Evolutionary conservation across 2,329 filamentous ascomycete species (phyloP).

Genomic region (Pseudogymnoascus sp.): DNA sequence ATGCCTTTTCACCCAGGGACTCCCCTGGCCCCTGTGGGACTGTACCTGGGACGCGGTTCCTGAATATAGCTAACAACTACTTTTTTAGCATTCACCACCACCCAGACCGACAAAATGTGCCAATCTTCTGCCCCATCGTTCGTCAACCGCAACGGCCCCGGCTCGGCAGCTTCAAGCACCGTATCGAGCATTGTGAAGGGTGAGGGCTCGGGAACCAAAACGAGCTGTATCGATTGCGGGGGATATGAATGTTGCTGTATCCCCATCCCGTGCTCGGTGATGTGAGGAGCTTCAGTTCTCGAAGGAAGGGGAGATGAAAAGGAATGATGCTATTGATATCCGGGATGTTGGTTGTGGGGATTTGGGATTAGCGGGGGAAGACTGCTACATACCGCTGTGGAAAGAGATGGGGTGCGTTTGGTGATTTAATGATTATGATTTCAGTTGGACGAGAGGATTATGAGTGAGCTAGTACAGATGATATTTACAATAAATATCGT

Average conservation of each 20-base stretch:
- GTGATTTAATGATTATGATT: not conserved
- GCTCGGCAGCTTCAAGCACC: slow-evolving; percentile 41
- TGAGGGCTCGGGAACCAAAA: slow-evolving; percentile 34
- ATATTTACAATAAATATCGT: not conserved
- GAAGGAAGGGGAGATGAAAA: not conserved
- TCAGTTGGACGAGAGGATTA: not conserved
- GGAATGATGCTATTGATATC: not conserved
- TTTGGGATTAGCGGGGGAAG: not conserved
- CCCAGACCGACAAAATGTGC: slow-evolving; percentile 23
- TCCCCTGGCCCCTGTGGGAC: not conserved
- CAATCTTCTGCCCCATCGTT: slow-evolving; percentile 27
- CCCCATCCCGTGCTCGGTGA: slow-evolving; percentile 43
- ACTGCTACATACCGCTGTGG: not conserved
- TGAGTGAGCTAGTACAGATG: not conserved
- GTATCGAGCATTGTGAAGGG: slow-evolving; percentile 46
- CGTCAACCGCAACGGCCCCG: slow-evolving; percentile 40
- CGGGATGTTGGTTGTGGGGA: not conserved
- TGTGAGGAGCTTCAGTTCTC: slow-evolving; percentile 31
- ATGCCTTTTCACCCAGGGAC: not conserved
- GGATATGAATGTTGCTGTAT: slow-evolving; percentile 50
- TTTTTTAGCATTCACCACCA: not conserved
- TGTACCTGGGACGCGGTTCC: not conserved
- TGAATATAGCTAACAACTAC: not conserved
- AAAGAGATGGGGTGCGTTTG: not conserved
- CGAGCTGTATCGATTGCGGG: slow-evolving; percentile 44